Evolutionary conservation across 2,329 filamentous ascomycete genomes (phyloP), one percentile per base, ranked within the genome.

Genomic region (Rhytidhysteron rufulum): DNA sequence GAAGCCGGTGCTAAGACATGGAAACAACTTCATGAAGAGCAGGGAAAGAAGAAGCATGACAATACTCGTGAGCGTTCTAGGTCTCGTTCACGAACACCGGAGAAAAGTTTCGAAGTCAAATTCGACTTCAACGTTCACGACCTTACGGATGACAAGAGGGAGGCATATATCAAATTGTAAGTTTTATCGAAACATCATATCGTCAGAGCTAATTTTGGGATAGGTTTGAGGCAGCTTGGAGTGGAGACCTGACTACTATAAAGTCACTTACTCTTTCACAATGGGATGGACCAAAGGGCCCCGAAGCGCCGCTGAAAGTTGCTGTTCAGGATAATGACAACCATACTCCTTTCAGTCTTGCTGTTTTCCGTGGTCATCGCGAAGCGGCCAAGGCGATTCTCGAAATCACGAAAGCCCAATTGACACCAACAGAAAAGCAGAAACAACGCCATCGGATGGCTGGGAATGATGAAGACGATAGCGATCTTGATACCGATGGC

Each of bases 151-250:
- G 67, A 66, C 29, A 75, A 73, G 36, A 72, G 70, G 19, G 66
- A 71, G 24, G 82, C 75, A 0, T 91, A 89, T 46, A 46, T 85
- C 5, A 67, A 77, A 46, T 62, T 91, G 68, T 82, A 66, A 72
- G 78, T 70, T 3, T 13, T 19, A 10, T 25, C 31, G 22, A 30
- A 13, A 27, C 16, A 3, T n/a, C 3, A n/a, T 6, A 4, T 17
- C 32, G 16, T 7, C 24, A 16, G 27, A 33, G 5, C 13, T 33
- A 18, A 17, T 18, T 34, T 16, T 6, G 65, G 3, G 5, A 64
- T 24, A 80, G 77, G 6, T 86, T 86, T 58, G 80, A 91, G 55
- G 86, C 86, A 25, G 80, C 80, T 4, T 93, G 85, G 85, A 53
- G 53, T 4, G 84, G 83, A n/a, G 78, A 93, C 49, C 48, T 85